phyloP scores from a whole-genome alignment of 1,284 basidiomycete species.

The Malassezia dermatis region DNA sequence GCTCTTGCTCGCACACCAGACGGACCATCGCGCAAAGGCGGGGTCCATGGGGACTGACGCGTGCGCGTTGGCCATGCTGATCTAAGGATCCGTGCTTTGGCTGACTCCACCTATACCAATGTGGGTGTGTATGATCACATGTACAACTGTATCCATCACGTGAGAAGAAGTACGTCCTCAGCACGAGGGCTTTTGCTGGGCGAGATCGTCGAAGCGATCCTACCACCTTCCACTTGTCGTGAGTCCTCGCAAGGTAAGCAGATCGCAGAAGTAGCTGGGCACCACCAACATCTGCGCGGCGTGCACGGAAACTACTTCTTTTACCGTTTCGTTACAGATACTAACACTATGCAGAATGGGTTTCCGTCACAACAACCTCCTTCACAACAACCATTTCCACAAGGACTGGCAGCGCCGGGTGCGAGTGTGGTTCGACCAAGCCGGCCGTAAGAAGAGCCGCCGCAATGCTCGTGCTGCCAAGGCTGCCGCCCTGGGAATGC shows the following conservation, averaged over 20 bases:
- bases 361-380: constrained; percentile 48
- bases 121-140: constrained; percentile 12
- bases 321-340: neutral
- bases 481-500: constrained; percentile 80
- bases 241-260: constrained; percentile 19
- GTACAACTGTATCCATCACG: constrained; percentile 12
- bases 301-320: neutral
- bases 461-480: constrained; percentile 85
- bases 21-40: constrained; percentile 1
- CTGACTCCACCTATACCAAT: neutral
- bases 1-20: neutral
- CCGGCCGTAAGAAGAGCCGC: constrained; percentile 91
- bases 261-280: neutral
- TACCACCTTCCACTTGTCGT: constrained; percentile 17
- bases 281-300: neutral
- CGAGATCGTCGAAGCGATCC: neutral
- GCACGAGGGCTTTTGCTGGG: constrained; percentile 5
- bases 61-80: neutral
- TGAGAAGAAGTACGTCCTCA: neutral
- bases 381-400: constrained; percentile 75
- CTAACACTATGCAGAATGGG: constrained; percentile 29
- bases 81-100: neutral
- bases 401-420: constrained; percentile 74
- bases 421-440: constrained; percentile 98
- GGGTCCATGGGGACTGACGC: neutral